These are phyloP conservation scores for Leishmania aethiopica DNA, from an alignment of 208 protist genomes.

Conservation along the genomic window DNA sequence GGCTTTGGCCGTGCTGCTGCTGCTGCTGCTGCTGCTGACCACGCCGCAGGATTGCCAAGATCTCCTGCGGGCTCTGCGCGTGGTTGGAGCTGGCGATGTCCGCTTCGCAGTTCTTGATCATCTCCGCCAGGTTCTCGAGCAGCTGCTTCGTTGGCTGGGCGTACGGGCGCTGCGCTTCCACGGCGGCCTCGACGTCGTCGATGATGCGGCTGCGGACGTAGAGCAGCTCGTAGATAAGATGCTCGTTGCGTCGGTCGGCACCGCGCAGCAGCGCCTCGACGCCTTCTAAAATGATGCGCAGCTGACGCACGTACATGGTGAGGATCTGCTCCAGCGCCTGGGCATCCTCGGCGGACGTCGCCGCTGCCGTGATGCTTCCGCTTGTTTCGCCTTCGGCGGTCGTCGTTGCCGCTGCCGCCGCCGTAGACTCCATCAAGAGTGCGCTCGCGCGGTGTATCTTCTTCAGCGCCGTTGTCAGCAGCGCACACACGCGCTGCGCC, in stretches of 20 bases:
- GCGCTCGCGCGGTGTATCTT: slow-evolving; percentile 46
- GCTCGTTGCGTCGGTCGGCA: slow-evolving; percentile 55
- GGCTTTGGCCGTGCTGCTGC: slow-evolving; percentile 1
- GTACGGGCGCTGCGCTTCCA: not conserved
- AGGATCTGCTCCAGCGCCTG: slow-evolving; percentile 30
- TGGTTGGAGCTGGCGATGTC: slow-evolving; percentile 45
- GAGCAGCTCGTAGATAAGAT: slow-evolving; percentile 81
- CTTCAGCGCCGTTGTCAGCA: slow-evolving; percentile 52
- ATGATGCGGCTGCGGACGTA: slow-evolving; percentile 49
- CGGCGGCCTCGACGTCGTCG: slow-evolving; percentile 27
- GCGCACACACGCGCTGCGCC: slow-evolving; percentile 54
- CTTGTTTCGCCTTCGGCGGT: not conserved
- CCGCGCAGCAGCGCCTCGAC: slow-evolving; percentile 67
- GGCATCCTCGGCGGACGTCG: slow-evolving; percentile 16
- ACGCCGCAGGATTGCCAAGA: slow-evolving; percentile 37
- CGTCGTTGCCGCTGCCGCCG: not conserved
- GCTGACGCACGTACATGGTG: slow-evolving; percentile 62
- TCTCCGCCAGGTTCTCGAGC: slow-evolving; percentile 25
- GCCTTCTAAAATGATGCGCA: slow-evolving; percentile 53
- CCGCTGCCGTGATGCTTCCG: not conserved
- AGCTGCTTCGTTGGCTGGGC: slow-evolving; percentile 19
- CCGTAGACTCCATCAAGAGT: slow-evolving; percentile 4
- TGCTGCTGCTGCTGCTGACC: slow-evolving; percentile 21
- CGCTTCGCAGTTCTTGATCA: slow-evolving; percentile 49
- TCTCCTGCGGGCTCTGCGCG: slow-evolving; percentile 34